These are phyloP conservation scores for Colletotrichum somersetense DNA, from an alignment of 2,329 filamentous ascomycete genomes.

Conservation along the genomic window DNA sequence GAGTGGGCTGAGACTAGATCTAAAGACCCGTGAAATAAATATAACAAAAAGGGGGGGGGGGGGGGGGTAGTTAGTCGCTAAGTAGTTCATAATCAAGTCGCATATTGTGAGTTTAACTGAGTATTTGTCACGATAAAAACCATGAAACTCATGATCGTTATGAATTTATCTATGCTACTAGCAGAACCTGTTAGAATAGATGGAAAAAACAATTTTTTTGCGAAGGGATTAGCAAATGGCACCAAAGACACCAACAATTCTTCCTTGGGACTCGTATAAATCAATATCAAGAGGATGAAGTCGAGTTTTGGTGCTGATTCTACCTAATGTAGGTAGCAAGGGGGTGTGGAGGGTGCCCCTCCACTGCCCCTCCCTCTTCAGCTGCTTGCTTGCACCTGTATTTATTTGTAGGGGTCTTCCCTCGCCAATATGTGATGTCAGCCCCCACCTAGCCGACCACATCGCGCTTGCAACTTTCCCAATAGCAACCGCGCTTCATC, in stretches of 20 bases:
- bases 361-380: slow-evolving; percentile 33
- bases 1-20: background rate
- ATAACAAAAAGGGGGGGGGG: background rate
- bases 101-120: no score
- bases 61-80: background rate
- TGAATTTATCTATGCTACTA: background rate
- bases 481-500: slow-evolving; percentile 44
- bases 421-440: slow-evolving; percentile 40
- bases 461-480: slow-evolving; percentile 32
- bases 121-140: background rate
- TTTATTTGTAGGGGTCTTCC: slow-evolving; percentile 23
- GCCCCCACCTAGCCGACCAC: slow-evolving; percentile 37
- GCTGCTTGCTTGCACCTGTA: background rate
- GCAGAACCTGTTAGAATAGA: background rate
- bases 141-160: background rate
- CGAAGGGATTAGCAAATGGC: background rate
- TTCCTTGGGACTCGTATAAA: background rate
- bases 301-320: background rate
- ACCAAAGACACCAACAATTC: background rate
- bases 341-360: slow-evolving; percentile 24
- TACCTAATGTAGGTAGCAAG: background rate
- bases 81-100: background rate
- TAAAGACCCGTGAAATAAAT: background rate
- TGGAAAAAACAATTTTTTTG: background rate
- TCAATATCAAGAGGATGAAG: background rate